phyloP scores from a whole-genome alignment of 139 green algal genomes.

The Chlorella sorokiniana region DNA sequence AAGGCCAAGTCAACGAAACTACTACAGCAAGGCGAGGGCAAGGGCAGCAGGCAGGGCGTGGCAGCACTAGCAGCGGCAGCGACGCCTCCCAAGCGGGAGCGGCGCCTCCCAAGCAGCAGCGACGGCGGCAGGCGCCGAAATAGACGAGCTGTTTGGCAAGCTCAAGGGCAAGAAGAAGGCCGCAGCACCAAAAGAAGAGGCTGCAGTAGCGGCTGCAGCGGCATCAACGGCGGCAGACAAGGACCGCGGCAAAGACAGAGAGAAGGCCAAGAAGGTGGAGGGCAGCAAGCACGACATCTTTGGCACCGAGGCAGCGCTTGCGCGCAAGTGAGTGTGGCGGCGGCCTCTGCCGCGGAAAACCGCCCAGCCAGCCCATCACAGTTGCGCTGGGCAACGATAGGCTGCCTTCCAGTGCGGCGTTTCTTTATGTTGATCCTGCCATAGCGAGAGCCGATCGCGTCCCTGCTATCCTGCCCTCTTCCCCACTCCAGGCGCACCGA shows the following conservation, averaged over 20 bases:
- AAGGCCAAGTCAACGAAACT: too few relatives aligned
- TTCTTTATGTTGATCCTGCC: background rate
- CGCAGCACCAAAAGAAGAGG: background rate
- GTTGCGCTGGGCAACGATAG: too few relatives aligned
- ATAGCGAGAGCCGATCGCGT: too few relatives aligned
- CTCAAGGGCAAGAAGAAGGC: conserved; percentile 32
- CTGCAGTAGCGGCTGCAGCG: background rate
- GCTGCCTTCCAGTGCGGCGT: background rate
- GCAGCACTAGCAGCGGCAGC: background rate
- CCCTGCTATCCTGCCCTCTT: too few relatives aligned
- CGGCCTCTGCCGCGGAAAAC: too few relatives aligned
- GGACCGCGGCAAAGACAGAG: background rate
- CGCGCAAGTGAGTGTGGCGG: conserved; percentile 16
- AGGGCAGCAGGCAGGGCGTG: background rate
- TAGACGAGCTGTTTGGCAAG: conserved; percentile 67
- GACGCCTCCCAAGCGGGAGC: too few relatives aligned
- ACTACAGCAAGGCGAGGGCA: background rate
- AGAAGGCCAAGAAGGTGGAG: conserved; percentile 40
- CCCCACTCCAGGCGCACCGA: conserved; percentile 62
- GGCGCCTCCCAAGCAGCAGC: background rate
- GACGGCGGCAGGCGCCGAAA: conserved; percentile 37
- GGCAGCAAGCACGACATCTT: conserved; percentile 83
- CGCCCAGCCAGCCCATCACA: too few relatives aligned
- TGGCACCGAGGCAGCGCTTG: conserved; percentile 41
- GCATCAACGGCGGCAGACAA: background rate